Base-by-base conservation (phyloP, 2,329 filamentous ascomycete genomes). In the Gnomoniopsis smithogilvyi region DNA sequence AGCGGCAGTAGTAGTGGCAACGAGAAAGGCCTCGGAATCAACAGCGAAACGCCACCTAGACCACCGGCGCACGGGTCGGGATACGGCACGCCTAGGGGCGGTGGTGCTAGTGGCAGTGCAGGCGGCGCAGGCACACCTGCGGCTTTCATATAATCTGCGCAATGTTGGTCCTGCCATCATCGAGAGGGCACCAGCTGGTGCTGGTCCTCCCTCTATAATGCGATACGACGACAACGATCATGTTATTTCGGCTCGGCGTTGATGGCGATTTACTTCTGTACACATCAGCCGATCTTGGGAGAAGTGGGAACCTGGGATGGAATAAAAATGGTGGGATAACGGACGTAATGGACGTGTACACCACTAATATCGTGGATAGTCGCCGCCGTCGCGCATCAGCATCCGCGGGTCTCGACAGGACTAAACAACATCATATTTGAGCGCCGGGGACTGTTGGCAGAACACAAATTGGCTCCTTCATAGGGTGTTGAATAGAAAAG, bases 1-100 rank as follows among this genome's bases (percentile, higher is more conserved):
- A 66, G 67, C 36, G 67, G 66, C 11, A 71, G 67, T 51, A 53
- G 45, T 22, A 36, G 57, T 34, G 51, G 33, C 14, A 67, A 69
- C n/a, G 69, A 71, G 26, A 68, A 68, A 56, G 49, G 55, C 12
- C 34, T 56, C 8, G 54, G 51, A 11, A 21, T 60, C 21, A 46
- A n/a, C 21, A 65, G 64, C 50, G 59, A 58, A 56, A 64, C 59
- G 14, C 56, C 59, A 26, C 59, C 59, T 3, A 59, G 46, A 34
- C 60, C 56, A 19, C 59, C 59, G 6, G 52, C 26, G 12, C 59
- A 62, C 43, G 52, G 51, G 43, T 38, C 48, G 7, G 11, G 52
- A 8, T 41, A 36, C 36, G 53, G 21, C 43, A 48, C 53, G 21
- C 56, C 56, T 3, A 50, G 59, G 47, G 48, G 56, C 15, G 48